Evolutionary conservation across 257 asterid genomes (phyloP).

Genomic region (Solanum phureja): DNA sequence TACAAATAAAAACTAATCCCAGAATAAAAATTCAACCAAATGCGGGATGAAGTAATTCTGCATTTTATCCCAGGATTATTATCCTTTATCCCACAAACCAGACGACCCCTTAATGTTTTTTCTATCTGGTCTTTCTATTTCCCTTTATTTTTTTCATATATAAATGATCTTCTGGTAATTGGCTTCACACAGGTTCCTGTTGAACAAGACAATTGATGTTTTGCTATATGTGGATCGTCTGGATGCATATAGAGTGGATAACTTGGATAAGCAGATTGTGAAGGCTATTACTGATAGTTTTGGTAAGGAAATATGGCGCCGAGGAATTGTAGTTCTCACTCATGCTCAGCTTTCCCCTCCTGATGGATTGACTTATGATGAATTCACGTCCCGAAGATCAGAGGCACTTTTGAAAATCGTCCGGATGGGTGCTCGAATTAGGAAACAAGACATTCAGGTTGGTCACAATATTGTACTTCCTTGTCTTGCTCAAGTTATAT

Average conservation of each 20-base stretch:
- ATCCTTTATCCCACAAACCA: not conserved
- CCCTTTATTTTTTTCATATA: not conserved
- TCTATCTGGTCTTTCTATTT: too few species aligned
- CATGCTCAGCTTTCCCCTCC: slow-evolving; percentile 99
- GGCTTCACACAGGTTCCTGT: slow-evolving; percentile 63
- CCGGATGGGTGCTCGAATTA: slow-evolving; percentile 60
- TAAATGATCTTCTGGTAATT: slow-evolving; percentile 5
- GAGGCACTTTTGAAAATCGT: slow-evolving; percentile 79
- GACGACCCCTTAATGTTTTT: not conserved
- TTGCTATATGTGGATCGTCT: slow-evolving; percentile 95
- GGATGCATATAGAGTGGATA: slow-evolving; percentile 95
- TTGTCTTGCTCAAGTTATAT: not conserved
- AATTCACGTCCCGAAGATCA: slow-evolving; percentile 72
- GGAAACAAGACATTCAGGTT: slow-evolving; percentile 55
- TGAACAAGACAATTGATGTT: slow-evolving; percentile 88
- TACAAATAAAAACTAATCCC: not conserved
- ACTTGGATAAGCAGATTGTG: slow-evolving; percentile 79
- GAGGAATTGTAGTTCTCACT: slow-evolving; percentile 75
- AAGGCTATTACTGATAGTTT: slow-evolving; percentile 78
- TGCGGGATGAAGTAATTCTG: not conserved
- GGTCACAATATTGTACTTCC: not conserved
- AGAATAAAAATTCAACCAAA: not conserved
- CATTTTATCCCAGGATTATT: not conserved
- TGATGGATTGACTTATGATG: slow-evolving; percentile 81
- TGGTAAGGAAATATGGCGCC: slow-evolving; percentile 80